A percentile compares a stretch with the other conserved stretches of the same genome.
phyloP scores from a whole-genome alignment of 1,139 yeast genomes.

The Suhomyces atakaporum region DNA sequence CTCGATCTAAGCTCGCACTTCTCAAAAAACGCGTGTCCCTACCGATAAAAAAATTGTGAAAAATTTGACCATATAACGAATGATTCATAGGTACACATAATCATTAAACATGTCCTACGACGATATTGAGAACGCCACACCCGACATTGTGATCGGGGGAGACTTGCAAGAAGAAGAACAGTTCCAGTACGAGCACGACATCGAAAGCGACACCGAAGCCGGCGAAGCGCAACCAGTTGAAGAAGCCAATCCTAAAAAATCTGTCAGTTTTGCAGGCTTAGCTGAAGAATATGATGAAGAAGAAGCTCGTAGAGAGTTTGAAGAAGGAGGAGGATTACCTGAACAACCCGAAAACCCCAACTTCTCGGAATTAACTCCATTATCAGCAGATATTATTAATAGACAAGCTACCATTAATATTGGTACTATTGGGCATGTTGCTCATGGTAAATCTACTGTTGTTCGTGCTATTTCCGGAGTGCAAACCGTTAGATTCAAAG shows the following conservation, averaged over 20 bases:
- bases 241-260: slow-evolving; percentile 58
- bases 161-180: slow-evolving; percentile 49
- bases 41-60: slow-evolving; percentile 16
- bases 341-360: slow-evolving; percentile 93
- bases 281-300: slow-evolving; percentile 64
- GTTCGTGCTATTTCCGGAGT: slow-evolving; percentile 99
- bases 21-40: too few species aligned
- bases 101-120: slow-evolving; percentile 45
- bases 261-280: slow-evolving; percentile 80
- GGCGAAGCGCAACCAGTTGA: slow-evolving; percentile 26
- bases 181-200: slow-evolving; percentile 44
- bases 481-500: slow-evolving; percentile 98
- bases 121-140: slow-evolving; percentile 83
- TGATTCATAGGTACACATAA: slow-evolving; percentile 6
- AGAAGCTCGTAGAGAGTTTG: slow-evolving; percentile 76
- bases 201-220: slow-evolving; percentile 53
- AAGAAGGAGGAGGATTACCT: slow-evolving; percentile 98
- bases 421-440: slow-evolving; percentile 99
- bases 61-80: slow-evolving; percentile 17
- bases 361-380: slow-evolving; percentile 73
- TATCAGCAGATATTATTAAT: slow-evolving; percentile 92
- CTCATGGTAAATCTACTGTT: slow-evolving; percentile 98
- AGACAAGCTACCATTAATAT: slow-evolving; percentile 99
- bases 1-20: too few species aligned
- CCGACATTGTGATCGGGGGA: slow-evolving; percentile 84